Conservation (phyloP, 1,284 basidiomycete genomes). For the Apiotrichum siamense region DNA sequence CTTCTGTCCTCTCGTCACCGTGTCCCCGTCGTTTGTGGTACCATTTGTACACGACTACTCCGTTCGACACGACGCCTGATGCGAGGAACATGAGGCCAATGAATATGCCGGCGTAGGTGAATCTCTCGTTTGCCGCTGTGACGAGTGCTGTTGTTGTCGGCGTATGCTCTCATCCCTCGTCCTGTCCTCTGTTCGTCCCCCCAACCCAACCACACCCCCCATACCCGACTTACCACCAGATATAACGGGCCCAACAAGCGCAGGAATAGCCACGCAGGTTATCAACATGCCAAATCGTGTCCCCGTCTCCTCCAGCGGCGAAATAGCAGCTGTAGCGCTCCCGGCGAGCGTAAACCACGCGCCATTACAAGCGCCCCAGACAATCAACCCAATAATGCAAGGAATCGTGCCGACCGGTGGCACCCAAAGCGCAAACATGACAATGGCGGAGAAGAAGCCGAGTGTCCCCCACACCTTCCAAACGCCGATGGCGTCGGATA, state of each 20-base stretch:
- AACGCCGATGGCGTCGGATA: constrained; percentile 13
- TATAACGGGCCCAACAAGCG: constrained; percentile 37
- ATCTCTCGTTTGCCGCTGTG: too few relatives aligned
- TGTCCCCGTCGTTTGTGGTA: too few relatives aligned
- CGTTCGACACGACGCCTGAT: too few relatives aligned
- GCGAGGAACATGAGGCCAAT: too few relatives aligned
- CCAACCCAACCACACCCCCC: too few relatives aligned
- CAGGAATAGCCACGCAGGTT: constrained; percentile 27
- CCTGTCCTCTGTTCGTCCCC: too few relatives aligned
- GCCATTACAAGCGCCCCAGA: constrained; percentile 32
- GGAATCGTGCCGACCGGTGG: constrained; percentile 4
- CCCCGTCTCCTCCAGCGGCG: constrained; percentile 39
- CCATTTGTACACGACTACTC: too few relatives aligned
- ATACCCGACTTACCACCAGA: constrained; percentile 13
- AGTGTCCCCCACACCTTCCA: constrained; percentile 6
- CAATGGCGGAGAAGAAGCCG: constrained; percentile 11
- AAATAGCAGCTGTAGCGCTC: constrained; percentile 33
- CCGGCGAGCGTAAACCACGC: constrained; percentile 36
- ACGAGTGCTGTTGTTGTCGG: too few relatives aligned
- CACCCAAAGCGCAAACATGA: constrained; percentile 22
- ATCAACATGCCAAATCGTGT: constrained; percentile 43
- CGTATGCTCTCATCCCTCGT: too few relatives aligned
- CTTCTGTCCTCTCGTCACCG: too few relatives aligned
- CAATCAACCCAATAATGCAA: constrained; percentile 31
- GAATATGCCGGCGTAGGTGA: too few relatives aligned